Percentiles rank a stretch among this genome's conserved stretches.
Evolutionary conservation across 2,329 filamentous ascomycete species (phyloP).

Genomic region (Exserohilum rostratum): DNA sequence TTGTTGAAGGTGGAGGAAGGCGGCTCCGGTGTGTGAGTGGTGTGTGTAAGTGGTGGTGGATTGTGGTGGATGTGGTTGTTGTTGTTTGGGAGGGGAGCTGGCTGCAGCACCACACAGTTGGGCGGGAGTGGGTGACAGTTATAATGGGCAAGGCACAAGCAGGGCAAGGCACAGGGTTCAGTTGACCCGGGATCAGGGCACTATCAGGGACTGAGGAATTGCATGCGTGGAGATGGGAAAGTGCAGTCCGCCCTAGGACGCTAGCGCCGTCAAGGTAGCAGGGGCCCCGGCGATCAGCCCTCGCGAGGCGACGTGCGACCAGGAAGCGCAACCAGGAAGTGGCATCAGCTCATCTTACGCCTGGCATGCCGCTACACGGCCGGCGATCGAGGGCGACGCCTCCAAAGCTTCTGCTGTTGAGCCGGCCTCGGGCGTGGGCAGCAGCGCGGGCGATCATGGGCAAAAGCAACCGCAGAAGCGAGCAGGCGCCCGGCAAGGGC

Average conservation of each 20-base stretch:
- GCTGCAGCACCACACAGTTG: constrained; percentile 18
- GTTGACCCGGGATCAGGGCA: constrained; percentile 23
- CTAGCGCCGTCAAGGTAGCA: constrained; percentile 16
- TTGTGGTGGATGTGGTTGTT: neutral
- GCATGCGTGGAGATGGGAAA: constrained; percentile 20
- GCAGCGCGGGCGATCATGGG: neutral
- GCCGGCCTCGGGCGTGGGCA: neutral
- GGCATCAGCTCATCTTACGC: constrained; percentile 6
- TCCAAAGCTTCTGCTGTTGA: constrained; percentile 8
- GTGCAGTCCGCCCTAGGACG: constrained; percentile 15
- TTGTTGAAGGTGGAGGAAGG: no score
- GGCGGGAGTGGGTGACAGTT: constrained; percentile 26
- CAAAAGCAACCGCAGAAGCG: constrained; percentile 7
- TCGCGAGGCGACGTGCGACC: constrained; percentile 8
- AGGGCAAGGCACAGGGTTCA: constrained; percentile 21
- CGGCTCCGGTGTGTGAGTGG: neutral
- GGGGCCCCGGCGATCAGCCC: constrained; percentile 24
- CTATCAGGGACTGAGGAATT: constrained; percentile 21
- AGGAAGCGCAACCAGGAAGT: constrained; percentile 6
- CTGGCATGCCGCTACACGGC: neutral
- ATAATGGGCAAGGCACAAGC: constrained; percentile 26
- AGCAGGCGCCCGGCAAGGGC: neutral
- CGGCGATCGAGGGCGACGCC: neutral
- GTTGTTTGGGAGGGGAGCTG: constrained; percentile 12
- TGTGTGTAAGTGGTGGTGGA: neutral